Evolutionary conservation across 192 early-diverging fungal genomes (phyloP).

Genomic region (Phlyctochytrium arcticum): DNA sequence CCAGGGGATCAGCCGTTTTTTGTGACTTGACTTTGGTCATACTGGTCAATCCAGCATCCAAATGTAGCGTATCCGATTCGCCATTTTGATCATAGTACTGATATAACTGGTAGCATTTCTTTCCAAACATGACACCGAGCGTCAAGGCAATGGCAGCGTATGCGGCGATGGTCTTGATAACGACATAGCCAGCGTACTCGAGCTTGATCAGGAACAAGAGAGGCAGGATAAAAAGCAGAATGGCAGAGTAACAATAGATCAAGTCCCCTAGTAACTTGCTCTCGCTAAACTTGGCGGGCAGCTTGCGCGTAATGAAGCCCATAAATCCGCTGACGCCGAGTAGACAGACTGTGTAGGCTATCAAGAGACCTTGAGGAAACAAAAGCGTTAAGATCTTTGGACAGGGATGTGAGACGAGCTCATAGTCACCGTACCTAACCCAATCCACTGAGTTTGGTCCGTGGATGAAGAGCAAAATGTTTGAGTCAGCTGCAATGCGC

Average conservation of each 20-base stretch:
- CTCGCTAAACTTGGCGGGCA: constrained; percentile 6
- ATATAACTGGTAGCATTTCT: constrained; percentile 10
- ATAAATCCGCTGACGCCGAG: neutral
- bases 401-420: neutral
- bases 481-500: neutral
- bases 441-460: neutral
- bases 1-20: too few relatives aligned
- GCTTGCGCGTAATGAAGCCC: constrained; percentile 3
- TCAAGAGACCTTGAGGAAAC: neutral
- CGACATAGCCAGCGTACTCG: neutral
- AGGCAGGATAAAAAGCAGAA: neutral
- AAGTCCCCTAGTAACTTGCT: neutral
- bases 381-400: too few relatives aligned
- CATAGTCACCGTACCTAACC: neutral
- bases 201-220: constrained; percentile 2
- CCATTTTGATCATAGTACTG: too few relatives aligned
- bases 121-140: constrained; percentile 7
- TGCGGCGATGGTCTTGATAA: constrained; percentile 8
- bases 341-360: constrained; percentile 3
- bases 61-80: too few relatives aligned
- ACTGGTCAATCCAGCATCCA: too few relatives aligned
- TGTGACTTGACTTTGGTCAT: too few relatives aligned
- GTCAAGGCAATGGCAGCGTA: neutral
- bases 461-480: neutral
- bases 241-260: neutral